Percentiles rank a stretch among this genome's conserved stretches.
These are phyloP conservation scores for Croton laevigatus DNA, from an alignment of 441 rosid genomes.

Conservation along the genomic window DNA sequence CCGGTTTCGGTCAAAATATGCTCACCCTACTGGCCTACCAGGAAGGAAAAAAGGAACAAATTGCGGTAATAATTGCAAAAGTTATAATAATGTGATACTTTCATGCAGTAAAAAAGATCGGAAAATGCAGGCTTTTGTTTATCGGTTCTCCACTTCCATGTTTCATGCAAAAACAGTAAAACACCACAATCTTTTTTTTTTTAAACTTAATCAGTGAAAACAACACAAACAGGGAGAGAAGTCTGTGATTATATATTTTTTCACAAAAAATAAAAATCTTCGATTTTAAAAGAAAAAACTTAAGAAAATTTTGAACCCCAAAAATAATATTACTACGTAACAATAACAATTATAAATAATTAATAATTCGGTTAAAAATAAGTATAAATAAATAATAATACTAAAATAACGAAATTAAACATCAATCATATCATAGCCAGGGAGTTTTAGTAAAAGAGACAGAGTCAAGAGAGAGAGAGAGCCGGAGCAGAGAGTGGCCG, in stretches of 20 bases:
- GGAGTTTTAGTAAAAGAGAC: neutral
- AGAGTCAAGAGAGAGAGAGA: neutral
- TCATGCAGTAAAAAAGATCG: neutral
- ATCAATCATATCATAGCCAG: neutral
- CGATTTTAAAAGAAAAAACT: neutral
- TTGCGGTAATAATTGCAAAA: no score
- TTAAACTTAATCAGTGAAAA: neutral
- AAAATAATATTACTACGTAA: no score
- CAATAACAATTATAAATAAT: neutral
- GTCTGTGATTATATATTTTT: neutral
- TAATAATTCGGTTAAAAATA: neutral
- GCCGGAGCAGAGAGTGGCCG: slow-evolving; percentile 27
- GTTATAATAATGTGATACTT: no score
- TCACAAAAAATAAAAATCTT: no score
- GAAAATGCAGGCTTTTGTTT: neutral
- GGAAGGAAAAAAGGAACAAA: no score
- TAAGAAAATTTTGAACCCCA: neutral
- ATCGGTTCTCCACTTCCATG: neutral
- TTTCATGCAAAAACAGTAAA: neutral
- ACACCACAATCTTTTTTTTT: neutral
- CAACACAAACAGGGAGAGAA: neutral
- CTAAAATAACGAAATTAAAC: neutral
- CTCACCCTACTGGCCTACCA: no score
- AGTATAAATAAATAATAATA: no score
- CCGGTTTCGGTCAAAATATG: no score